Base-by-base conservation (phyloP, 805 yeast genomes). In the Wickerhamiella vanderwaltii region DNA sequence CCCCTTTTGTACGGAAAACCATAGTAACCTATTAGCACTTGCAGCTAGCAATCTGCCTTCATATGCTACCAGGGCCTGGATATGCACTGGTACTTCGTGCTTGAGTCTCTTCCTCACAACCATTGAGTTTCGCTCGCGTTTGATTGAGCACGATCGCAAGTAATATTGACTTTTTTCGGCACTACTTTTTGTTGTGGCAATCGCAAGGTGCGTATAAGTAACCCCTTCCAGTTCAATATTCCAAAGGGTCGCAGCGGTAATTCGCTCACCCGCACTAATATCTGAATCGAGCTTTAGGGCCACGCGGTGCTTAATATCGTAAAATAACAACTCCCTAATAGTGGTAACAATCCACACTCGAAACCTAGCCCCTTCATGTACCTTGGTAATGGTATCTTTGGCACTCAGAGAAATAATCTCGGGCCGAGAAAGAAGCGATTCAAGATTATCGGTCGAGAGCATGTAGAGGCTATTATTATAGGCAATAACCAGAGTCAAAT, bases 321-420 rank as follows among this genome's bases (percentile, higher is more conserved):
- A 19, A 16, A 41, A 41, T 11, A 6, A 15, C 12, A 41, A 18
- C 2, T 26, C 44, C 4, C 17, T 29, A 5, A 5, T n/a, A 6
- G 39, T 23, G 6, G 32, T 35, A 3, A 29, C 26, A 3, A 24
- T 26, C 44, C 44, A 41, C 4, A 22, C 20, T 12, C 41, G 29
- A 6, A 13, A 24, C 11, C 18, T 23, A 2, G 19, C 30, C 4
- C 24, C 23, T 7, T 20, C n/a, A 5, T 13, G 11, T 18, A 38
- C 13, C 4, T 29, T 9, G 3, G 24, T 3, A 16, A 23, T 17
- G 7, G 13, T 15, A n/a, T 19, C 22, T 3, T 31, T 20, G 6
- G 17, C 30, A 3, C 13, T 11, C 9, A 30, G 4, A 3, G 35
- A 17, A 9, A 17, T 23, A 4, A 29, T 19, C 26, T 26, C 30